phyloP scores from a whole-genome alignment of 805 yeast species.

The Candida nitratophila region DNA sequence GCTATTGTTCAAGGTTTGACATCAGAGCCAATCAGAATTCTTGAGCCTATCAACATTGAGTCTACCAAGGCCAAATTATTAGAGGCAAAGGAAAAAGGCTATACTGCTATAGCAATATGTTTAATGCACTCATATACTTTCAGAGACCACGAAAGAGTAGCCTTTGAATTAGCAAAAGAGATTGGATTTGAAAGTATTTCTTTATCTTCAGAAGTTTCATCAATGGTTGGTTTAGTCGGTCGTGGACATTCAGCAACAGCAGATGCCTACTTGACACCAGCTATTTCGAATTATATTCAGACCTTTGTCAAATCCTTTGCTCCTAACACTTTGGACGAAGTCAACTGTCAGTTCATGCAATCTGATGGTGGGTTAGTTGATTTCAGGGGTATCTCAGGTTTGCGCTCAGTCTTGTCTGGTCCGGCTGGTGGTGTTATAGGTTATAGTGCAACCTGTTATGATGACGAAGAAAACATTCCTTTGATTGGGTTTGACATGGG shows the following conservation, averaged over 20 bases:
- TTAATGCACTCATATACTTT: slow-evolving; percentile 27
- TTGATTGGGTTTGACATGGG: slow-evolving; percentile 65
- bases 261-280: slow-evolving; percentile 34
- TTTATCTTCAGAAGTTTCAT: slow-evolving; percentile 24
- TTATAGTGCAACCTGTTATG: slow-evolving; percentile 65
- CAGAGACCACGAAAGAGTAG: slow-evolving; percentile 27
- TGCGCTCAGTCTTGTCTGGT: slow-evolving; percentile 76
- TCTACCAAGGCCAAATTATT: slow-evolving; percentile 11
- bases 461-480: slow-evolving; percentile 37
- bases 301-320: slow-evolving; percentile 25
- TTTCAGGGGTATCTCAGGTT: slow-evolving; percentile 67
- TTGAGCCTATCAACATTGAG: slow-evolving; percentile 23
- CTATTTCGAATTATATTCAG: slow-evolving; percentile 25
- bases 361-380: slow-evolving; percentile 85
- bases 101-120: slow-evolving; percentile 25
- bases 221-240: slow-evolving; percentile 26
- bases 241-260: slow-evolving; percentile 30
- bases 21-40: slow-evolving; percentile 29
- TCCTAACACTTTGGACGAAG: slow-evolving; percentile 28
- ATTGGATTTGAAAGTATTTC: slow-evolving; percentile 33
- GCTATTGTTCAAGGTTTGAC: slow-evolving; percentile 26
- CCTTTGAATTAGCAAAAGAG: slow-evolving; percentile 24
- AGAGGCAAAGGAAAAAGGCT: slow-evolving; percentile 11
- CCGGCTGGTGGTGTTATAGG: slow-evolving; percentile 96
- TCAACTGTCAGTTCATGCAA: slow-evolving; percentile 55